A percentile compares a stretch with the other conserved stretches of the same genome.
Conservation (phyloP, 2,329 filamentous ascomycete species). For the Stylonectria norvegica region DNA sequence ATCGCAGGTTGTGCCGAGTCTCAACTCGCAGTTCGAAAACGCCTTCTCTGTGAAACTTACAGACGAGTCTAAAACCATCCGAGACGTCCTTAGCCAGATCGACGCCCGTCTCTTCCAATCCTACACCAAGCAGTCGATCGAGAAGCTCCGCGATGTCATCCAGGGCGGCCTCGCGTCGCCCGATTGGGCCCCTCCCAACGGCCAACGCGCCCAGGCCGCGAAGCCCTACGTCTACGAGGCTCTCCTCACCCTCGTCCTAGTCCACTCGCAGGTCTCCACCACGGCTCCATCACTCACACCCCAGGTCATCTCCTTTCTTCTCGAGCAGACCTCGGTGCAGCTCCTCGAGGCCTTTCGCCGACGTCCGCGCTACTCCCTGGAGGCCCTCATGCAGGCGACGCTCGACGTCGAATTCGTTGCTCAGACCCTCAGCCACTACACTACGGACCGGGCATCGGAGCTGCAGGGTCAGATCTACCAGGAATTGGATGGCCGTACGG, state of each 20-base stretch:
- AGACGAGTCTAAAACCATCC: slow-evolving; percentile 88
- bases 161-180: slow-evolving; percentile 66
- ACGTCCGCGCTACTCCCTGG: slow-evolving; percentile 67
- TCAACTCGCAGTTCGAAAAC: slow-evolving; percentile 92
- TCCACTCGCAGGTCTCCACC: slow-evolving; percentile 85
- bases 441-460: slow-evolving; percentile 75
- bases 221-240: slow-evolving; percentile 86
- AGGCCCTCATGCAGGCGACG: slow-evolving; percentile 91
- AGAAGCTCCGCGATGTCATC: slow-evolving; percentile 66
- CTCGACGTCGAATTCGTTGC: slow-evolving; percentile 96
- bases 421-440: slow-evolving; percentile 88
- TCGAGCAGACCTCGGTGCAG: slow-evolving; percentile 75
- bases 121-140: slow-evolving; percentile 77
- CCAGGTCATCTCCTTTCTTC: slow-evolving; percentile 79
- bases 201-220: slow-evolving; percentile 66
- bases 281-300: slow-evolving; percentile 72
- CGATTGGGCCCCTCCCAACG: slow-evolving; percentile 63
- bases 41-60: slow-evolving; percentile 92
- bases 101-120: slow-evolving; percentile 87
- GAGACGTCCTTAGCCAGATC: slow-evolving; percentile 86
- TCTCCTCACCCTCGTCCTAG: slow-evolving; percentile 79
- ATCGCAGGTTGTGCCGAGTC: slow-evolving; percentile 74
- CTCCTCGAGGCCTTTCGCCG: slow-evolving; percentile 77
- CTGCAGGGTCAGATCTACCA: slow-evolving; percentile 89
- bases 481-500: slow-evolving; percentile 82